Base-by-base conservation (phyloP, 306 rosid species). In the Hippophae tibetana region DNA sequence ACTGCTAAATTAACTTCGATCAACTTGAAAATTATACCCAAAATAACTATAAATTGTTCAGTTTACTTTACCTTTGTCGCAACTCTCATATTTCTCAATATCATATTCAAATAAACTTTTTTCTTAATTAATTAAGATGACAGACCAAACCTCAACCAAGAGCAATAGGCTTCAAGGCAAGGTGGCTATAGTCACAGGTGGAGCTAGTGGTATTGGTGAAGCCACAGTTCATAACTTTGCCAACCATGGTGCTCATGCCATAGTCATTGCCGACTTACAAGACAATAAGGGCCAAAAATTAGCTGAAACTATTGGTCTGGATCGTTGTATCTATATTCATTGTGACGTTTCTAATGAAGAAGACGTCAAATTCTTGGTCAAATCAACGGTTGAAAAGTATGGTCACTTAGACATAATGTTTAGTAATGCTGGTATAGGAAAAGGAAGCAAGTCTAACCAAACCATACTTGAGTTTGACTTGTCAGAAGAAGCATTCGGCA, bases 131-230 rank as follows among this genome's bases (percentile, higher is more conserved):
- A 18, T 31, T 31, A 31, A 31, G 38, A 31, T 31, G 38, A 31
- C 38, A 31, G 38, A 31, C 38, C 38, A 31, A 31, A 31, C 38
- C 38, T 31, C 38, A 31, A 31, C 52, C 12, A 48, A 4, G 14
- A 48, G 13, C 3, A 26, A 63, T 18, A 63, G 26, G 52, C 68
- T 63, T 27, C 52, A 63, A 26, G 66, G 71, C 31, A 65, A 71
- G 52, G 76, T 71, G n/a, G 71, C 76, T n/a, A 65, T 59, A 10
- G 38, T 71, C 46, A 58, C 71, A 0, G 74, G 74, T 41, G 74
- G 64, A 0, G 64, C 69, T 14, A 70, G 64, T 8, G 74, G 74
- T 12, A 58, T 71, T 25, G 66, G 71, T 1, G 71, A 52, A 47
- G 31, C 47, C 50, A 61, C 71, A 0, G 66, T 56, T 3, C 52